These are phyloP conservation scores for Rhizodiscina lignyota DNA, from an alignment of 495 filamentous ascomycete species.

Conservation along the genomic window DNA sequence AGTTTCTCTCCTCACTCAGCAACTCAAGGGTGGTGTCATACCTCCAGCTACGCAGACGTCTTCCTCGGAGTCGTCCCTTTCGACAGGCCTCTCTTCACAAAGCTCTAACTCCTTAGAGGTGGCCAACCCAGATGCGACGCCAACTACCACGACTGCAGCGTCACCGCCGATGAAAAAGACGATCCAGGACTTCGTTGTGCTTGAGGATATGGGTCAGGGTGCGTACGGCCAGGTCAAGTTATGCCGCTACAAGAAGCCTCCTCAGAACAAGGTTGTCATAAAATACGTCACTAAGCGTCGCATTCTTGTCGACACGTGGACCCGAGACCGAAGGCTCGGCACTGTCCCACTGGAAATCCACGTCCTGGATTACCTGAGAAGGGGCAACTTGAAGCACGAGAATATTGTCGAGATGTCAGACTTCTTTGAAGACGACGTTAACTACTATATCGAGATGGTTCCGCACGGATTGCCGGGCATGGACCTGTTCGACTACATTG, in stretches of 20 bases:
- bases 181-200: slow-evolving; percentile 77
- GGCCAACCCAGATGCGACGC: slow-evolving; percentile 2
- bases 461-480: slow-evolving; percentile 93
- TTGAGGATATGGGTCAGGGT: slow-evolving; percentile 97
- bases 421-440: slow-evolving; percentile 95
- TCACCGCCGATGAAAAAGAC: slow-evolving; percentile 29
- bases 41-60: slow-evolving; percentile 1
- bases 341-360: slow-evolving; percentile 97
- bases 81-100: too few species aligned
- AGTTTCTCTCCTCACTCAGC: slow-evolving; percentile 50
- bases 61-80: too few species aligned
- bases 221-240: slow-evolving; percentile 97
- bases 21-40: slow-evolving; percentile 46
- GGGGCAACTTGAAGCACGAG: slow-evolving; percentile 73
- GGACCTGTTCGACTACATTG: slow-evolving; percentile 98
- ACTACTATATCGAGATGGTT: slow-evolving; percentile 98
- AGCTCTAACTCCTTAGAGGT: not conserved
- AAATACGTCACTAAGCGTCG: slow-evolving; percentile 97
- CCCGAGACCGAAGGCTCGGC: slow-evolving; percentile 81
- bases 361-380: slow-evolving; percentile 81
- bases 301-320: slow-evolving; percentile 98
- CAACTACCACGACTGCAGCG: slow-evolving; percentile 1
- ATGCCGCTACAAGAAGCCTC: slow-evolving; percentile 67
- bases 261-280: slow-evolving; percentile 69
- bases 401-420: slow-evolving; percentile 98